A percentile compares a stretch with the other conserved stretches of the same genome.
These are phyloP conservation scores for Escallonia rubra DNA, from an alignment of 129 eudicot species.

Conservation along the genomic window DNA sequence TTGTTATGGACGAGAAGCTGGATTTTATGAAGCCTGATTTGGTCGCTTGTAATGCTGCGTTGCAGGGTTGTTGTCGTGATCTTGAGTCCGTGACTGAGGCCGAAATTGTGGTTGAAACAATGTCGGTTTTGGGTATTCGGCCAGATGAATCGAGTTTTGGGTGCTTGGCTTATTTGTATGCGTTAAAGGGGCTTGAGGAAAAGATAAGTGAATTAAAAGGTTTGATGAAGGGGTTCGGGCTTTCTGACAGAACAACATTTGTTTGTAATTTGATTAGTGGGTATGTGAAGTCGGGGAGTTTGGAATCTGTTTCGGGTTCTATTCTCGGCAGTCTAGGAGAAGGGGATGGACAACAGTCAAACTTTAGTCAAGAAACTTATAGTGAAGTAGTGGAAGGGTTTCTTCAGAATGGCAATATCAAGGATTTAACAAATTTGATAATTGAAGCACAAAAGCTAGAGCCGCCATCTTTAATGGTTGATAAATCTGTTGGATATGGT, in stretches of 20 bases:
- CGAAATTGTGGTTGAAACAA: constrained; percentile 63
- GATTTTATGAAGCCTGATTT: constrained; percentile 65
- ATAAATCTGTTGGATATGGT: constrained; percentile 68
- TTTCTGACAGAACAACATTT: constrained; percentile 31
- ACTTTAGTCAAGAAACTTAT: constrained; percentile 15
- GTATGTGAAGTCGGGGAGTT: constrained; percentile 22
- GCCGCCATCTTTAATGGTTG: constrained; percentile 33
- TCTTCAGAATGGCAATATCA: constrained; percentile 23
- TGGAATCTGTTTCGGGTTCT: constrained; percentile 18
- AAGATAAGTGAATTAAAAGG: constrained; percentile 61
- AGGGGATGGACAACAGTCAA: constrained; percentile 8
- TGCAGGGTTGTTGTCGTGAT: constrained; percentile 76
- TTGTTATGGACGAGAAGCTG: constrained; percentile 67
- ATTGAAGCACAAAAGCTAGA: constrained; percentile 70
- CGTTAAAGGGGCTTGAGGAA: constrained; percentile 61
- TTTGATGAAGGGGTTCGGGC: constrained; percentile 50
- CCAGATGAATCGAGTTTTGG: constrained; percentile 76
- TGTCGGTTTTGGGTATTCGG: constrained; percentile 59
- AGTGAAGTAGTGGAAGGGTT: constrained; percentile 26
- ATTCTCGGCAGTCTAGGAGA: constrained; percentile 13
- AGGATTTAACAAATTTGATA: constrained; percentile 63
- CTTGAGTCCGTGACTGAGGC: constrained; percentile 64
- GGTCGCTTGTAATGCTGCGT: constrained; percentile 84
- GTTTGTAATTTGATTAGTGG: constrained; percentile 52
- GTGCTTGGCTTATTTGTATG: constrained; percentile 78